These are phyloP conservation scores for Fusarium goolgardi DNA, from an alignment of 2,329 filamentous ascomycete species.

Conservation along the genomic window DNA sequence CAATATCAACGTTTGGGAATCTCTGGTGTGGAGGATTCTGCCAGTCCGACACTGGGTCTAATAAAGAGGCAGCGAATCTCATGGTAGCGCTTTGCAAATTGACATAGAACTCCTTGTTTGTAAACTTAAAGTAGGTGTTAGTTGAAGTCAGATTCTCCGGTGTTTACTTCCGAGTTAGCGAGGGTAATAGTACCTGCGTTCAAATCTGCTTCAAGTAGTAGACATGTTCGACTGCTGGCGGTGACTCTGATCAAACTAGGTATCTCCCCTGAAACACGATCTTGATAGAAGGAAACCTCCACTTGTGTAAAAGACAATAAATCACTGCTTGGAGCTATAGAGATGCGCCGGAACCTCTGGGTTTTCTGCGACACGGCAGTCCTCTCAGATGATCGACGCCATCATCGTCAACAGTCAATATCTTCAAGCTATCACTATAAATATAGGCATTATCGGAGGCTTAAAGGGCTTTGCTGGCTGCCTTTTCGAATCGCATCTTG, in stretches of 20 bases:
- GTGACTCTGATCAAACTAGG: not conserved
- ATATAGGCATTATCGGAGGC: too few relatives aligned
- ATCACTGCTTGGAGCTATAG: not conserved
- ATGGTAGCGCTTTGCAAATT: not conserved
- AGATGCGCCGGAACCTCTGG: accelerated
- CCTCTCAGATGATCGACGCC: not conserved
- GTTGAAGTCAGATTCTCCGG: accelerated
- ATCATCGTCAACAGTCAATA: too few relatives aligned
- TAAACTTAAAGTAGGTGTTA: not conserved
- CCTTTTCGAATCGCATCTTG: too few relatives aligned
- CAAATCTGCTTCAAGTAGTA: not conserved
- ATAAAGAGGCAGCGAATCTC: not conserved
- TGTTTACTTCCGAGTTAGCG: not conserved
- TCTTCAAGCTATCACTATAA: too few relatives aligned
- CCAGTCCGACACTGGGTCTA: not conserved
- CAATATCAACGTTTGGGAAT: not conserved
- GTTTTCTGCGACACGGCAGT: not conserved
- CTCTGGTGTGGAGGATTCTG: not conserved
- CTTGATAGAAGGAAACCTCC: not conserved
- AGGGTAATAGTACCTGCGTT: not conserved
- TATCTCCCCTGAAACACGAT: not conserved
- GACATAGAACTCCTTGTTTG: accelerated
- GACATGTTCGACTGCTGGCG: not conserved
- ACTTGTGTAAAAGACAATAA: too few relatives aligned
- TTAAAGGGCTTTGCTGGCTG: too few relatives aligned